Evolutionary conservation across 139 green algal species (phyloP), one percentile per base, ranked within the genome.

Genomic region (Chlamydomonas applanata): DNA sequence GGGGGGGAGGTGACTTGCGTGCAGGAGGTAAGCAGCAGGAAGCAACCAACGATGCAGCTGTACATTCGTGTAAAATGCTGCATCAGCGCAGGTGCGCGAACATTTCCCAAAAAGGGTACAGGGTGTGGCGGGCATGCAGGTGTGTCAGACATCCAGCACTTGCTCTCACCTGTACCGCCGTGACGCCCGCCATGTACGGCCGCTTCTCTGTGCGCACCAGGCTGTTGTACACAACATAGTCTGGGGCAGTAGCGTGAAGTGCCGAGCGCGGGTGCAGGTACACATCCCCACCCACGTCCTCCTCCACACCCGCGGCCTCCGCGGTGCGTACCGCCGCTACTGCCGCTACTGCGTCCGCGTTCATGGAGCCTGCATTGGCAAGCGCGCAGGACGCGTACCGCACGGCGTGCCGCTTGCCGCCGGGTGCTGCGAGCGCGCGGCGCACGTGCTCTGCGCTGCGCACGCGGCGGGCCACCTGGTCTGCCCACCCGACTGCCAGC

Each of bases 251-350:
- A 0, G 72, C 69, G 34, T 87, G 76, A 65, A 97, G 78, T 11
- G 81, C 35, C 17, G 92, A 97, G 46, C 75, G 73, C 0, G 95
- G 95, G 88, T 99, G 95, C 52, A 99, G 85, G 83, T 88, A 97
- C 33, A 98, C 89, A 17, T 88, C 78, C 49, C 89, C 61, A 33
- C 53, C 53, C 52, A 34, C 33, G 22, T 63, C 69, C 33, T 67
- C 30, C 17, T 19, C 33, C 22, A 25, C 46, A n/a, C 67, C 67
- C 4, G 27, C 46, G 20, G 69, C 53, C 16, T 34, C 36, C 25
- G 59, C 61, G 32, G 13, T 32, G 32, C 27, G 25, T 2, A 49
- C 61, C 32, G 32, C 61, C 4, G 25, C 61, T 17, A 2, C 61
- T 3, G 32, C 61, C 20, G 27, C 34, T 25, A 11, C 32, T 27